A percentile compares a stretch with the other conserved stretches of the same genome.
These are phyloP conservation scores for Candida railenensis DNA, from an alignment of 805 yeast species.

Conservation along the genomic window DNA sequence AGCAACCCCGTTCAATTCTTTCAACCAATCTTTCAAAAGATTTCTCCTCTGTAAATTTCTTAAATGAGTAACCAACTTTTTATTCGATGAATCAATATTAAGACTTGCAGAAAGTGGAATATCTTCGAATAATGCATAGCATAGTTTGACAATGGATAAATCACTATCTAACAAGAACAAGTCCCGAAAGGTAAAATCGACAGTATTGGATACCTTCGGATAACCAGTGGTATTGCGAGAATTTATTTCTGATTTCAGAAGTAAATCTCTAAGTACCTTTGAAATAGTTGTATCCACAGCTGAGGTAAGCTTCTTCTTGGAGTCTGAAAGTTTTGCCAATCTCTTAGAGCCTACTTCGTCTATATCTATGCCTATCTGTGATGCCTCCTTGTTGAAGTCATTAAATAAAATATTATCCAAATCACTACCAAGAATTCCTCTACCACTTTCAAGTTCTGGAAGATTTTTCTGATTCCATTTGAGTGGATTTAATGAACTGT, in stretches of 20 bases:
- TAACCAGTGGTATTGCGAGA: constrained; percentile 22
- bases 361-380: constrained; percentile 20
- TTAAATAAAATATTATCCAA: constrained; percentile 51
- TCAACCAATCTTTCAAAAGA: constrained; percentile 58
- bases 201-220: constrained; percentile 18
- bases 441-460: constrained; percentile 6
- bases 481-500: constrained; percentile 40
- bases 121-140: constrained; percentile 56
- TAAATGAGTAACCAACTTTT: constrained; percentile 15
- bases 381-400: constrained; percentile 33
- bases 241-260: constrained; percentile 20
- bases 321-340: no score
- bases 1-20: constrained; percentile 36
- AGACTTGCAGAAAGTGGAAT: neutral
- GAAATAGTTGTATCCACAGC: constrained; percentile 9
- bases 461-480: constrained; percentile 2
- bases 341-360: no score
- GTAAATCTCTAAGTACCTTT: constrained; percentile 16
- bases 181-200: constrained; percentile 17
- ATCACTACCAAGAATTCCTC: constrained; percentile 26
- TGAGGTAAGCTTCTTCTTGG: no score
- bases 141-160: constrained; percentile 48
- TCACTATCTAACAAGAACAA: constrained; percentile 19
- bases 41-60: constrained; percentile 35
- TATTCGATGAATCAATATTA: constrained; percentile 11